Conservation (phyloP, 441 rosid species). For the Croton setiger region DNA sequence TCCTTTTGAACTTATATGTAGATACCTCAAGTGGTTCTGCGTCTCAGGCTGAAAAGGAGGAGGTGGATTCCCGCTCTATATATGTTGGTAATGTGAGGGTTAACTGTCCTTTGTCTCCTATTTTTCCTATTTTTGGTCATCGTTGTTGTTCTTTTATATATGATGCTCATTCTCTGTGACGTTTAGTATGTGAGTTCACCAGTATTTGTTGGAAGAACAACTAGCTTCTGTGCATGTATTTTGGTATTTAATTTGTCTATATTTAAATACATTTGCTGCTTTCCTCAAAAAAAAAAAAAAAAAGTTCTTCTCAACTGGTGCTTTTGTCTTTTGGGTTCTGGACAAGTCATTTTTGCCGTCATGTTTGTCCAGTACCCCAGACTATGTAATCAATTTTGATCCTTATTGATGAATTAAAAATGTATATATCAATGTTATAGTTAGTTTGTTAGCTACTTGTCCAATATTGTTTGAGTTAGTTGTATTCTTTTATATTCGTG, state of each 20-base stretch:
- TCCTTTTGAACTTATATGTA: constrained; percentile 27
- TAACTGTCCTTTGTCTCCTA: constrained; percentile 20
- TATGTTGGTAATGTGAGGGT: constrained; percentile 69
- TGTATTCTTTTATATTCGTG: neutral
- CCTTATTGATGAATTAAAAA: neutral
- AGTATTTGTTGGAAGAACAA: constrained; percentile 1
- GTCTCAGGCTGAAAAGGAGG: constrained; percentile 53
- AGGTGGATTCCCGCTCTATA: constrained; percentile 59
- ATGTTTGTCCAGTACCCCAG: neutral
- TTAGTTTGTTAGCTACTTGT: neutral
- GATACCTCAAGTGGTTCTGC: constrained; percentile 51
- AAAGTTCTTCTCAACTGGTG: too few species aligned
- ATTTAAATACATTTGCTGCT: neutral
- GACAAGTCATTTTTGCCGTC: neutral
- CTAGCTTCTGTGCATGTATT: neutral
- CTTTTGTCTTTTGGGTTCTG: neutral
- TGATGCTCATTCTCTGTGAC: neutral
- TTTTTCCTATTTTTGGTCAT: neutral
- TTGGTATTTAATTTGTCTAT: neutral
- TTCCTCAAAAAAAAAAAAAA: too few species aligned
- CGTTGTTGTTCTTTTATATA: neutral
- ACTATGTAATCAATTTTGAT: neutral
- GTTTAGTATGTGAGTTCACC: neutral
- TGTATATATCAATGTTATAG: neutral
- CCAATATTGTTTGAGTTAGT: neutral